These are phyloP conservation scores for Termitomyces sp. DNA, from an alignment of 768 basidiomycete species.

Conservation along the genomic window DNA sequence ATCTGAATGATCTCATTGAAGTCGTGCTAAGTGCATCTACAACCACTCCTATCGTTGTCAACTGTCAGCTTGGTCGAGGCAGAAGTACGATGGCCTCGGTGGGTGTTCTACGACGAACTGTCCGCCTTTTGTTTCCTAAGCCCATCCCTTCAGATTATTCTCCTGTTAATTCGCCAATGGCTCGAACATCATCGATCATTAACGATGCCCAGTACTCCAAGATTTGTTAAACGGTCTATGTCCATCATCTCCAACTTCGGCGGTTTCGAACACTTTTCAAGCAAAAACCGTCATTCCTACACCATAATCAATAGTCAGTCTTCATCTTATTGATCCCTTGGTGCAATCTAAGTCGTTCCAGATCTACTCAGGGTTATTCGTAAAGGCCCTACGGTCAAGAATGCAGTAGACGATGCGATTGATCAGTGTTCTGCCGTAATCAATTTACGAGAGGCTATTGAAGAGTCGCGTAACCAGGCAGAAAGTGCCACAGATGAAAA, in stretches of 20 bases:
- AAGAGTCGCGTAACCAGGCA: conserved; percentile 72
- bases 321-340: not conserved
- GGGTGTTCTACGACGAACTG: conserved; percentile 18
- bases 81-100: conserved; percentile 90
- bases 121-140: not conserved
- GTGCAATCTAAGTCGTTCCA: conserved; percentile 4
- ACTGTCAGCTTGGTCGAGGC: conserved; percentile 93
- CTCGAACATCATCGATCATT: conserved; percentile 43
- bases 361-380: conserved; percentile 64
- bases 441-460: conserved; percentile 88
- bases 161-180: conserved; percentile 86
- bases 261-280: conserved; percentile 28
- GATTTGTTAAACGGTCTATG: conserved; percentile 32
- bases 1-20: conserved; percentile 74
- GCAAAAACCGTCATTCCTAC: conserved; percentile 59
- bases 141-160: conserved; percentile 51
- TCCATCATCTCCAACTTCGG: conserved; percentile 39
- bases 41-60: conserved; percentile 83
- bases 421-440: conserved; percentile 81
- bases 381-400: conserved; percentile 83
- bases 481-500: conserved; percentile 75
- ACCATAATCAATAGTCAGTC: conserved; percentile 84
- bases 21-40: conserved; percentile 68
- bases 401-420: conserved; percentile 80
- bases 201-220: conserved; percentile 35